Evolutionary conservation across 176 grass and related monocot species (phyloP).

Genomic region (Oryza nivara): DNA sequence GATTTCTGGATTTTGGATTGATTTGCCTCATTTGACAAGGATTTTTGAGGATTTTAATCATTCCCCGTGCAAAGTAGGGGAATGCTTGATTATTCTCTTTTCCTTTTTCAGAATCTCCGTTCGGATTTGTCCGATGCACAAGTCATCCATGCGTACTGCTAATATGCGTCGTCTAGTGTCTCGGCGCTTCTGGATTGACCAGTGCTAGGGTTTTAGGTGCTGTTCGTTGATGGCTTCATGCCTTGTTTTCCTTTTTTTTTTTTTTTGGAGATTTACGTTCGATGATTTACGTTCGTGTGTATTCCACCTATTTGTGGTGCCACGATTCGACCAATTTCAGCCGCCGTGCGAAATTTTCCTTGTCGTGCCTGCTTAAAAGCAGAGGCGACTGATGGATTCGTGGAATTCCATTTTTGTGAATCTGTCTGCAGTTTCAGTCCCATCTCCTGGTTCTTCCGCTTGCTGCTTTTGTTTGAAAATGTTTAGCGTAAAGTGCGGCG

Average conservation of each 20-base stretch:
- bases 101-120: neutral
- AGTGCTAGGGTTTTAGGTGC: neutral
- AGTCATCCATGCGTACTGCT: neutral
- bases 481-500: neutral
- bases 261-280: no score
- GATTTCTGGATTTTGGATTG: neutral
- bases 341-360: no score
- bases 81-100: neutral
- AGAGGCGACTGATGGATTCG: neutral
- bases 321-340: neutral
- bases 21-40: neutral
- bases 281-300: neutral
- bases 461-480: neutral
- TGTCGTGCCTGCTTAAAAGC: neutral
- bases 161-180: neutral
- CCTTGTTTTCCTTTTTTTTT: neutral
- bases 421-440: neutral
- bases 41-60: neutral
- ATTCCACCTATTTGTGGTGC: neutral
- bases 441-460: neutral
- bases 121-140: neutral
- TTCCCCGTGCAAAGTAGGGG: neutral
- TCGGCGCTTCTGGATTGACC: neutral
- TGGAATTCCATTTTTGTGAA: conserved; percentile 6
- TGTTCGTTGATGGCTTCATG: neutral